Conservation (phyloP, 148 eudicot species). For the Mesembryanthemum crystallinum region DNA sequence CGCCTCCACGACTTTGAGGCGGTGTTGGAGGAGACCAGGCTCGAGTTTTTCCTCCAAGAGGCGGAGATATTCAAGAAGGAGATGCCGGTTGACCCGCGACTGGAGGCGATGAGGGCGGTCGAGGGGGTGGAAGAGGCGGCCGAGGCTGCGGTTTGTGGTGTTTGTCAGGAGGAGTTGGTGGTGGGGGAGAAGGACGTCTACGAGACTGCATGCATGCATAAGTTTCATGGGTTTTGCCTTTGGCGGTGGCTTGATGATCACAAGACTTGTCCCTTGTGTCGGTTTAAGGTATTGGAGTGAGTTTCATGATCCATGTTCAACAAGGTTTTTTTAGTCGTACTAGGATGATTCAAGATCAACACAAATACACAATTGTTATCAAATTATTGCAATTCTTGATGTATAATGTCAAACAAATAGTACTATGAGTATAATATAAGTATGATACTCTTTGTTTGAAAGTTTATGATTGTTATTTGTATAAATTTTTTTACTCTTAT, state of each 20-base stretch:
- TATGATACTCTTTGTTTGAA: too few species aligned
- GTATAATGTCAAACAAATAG: too few species aligned
- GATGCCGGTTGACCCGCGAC: background rate
- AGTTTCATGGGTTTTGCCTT: conserved; percentile 21
- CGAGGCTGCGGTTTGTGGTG: background rate
- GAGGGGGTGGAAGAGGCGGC: background rate
- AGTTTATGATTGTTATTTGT: too few species aligned
- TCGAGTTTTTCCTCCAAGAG: background rate
- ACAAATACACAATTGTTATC: too few species aligned
- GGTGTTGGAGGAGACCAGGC: background rate
- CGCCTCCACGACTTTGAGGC: background rate
- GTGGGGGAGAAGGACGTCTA: background rate
- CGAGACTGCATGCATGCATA: conserved; percentile 1
- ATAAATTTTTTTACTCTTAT: too few species aligned
- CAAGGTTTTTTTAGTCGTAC: too few species aligned
- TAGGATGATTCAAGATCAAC: too few species aligned
- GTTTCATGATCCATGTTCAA: too few species aligned
- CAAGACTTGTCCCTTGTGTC: conserved; percentile 17
- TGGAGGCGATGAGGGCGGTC: background rate
- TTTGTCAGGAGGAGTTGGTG: conserved; percentile 13
- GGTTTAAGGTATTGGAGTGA: background rate
- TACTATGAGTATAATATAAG: too few species aligned
- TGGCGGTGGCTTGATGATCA: conserved; percentile 8
- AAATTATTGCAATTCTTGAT: too few species aligned
- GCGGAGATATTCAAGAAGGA: background rate